These are phyloP conservation scores for Sherardia arvensis DNA, from an alignment of 257 asterid genomes.

Conservation along the genomic window DNA sequence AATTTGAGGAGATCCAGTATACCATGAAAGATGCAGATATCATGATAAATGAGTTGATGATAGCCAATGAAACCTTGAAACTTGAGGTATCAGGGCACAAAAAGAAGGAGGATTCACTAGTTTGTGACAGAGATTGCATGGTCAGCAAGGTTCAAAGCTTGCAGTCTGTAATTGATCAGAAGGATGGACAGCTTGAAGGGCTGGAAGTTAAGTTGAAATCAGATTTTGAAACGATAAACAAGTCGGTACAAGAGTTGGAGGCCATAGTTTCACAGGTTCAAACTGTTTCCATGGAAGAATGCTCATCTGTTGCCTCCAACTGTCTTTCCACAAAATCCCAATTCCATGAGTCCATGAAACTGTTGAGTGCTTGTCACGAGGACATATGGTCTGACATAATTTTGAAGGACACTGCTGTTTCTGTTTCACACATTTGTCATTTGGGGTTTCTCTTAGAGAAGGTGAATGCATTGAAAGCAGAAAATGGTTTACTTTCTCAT, in stretches of 20 bases:
- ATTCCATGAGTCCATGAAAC: constrained; percentile 38
- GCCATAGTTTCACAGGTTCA: constrained; percentile 42
- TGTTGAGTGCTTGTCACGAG: constrained; percentile 58
- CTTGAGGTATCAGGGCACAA: constrained; percentile 46
- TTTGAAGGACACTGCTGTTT: constrained; percentile 70
- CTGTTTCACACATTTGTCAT: constrained; percentile 88
- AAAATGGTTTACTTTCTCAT: constrained; percentile 73
- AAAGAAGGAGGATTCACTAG: constrained; percentile 35
- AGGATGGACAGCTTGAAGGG: constrained; percentile 35
- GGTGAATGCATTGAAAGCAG: constrained; percentile 71
- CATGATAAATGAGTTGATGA: constrained; percentile 80
- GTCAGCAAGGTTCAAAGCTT: constrained; percentile 42
- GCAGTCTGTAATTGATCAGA: constrained; percentile 42
- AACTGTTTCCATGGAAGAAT: constrained; percentile 37
- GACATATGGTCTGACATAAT: constrained; percentile 90
- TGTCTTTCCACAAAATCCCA: constrained; percentile 43
- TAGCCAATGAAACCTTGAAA: constrained; percentile 77
- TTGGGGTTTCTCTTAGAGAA: constrained; percentile 84
- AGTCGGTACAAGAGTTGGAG: constrained; percentile 53
- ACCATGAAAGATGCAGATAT: constrained; percentile 85
- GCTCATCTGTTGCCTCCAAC: constrained; percentile 38
- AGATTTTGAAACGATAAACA: constrained; percentile 43
- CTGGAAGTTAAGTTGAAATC: constrained; percentile 40
- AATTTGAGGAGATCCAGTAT: constrained; percentile 87
- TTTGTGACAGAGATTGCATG: constrained; percentile 37